Evolutionary conservation across 305 asterid genomes (phyloP), one percentile per base, ranked within the genome.

Genomic region (Solanum hybrid): DNA sequence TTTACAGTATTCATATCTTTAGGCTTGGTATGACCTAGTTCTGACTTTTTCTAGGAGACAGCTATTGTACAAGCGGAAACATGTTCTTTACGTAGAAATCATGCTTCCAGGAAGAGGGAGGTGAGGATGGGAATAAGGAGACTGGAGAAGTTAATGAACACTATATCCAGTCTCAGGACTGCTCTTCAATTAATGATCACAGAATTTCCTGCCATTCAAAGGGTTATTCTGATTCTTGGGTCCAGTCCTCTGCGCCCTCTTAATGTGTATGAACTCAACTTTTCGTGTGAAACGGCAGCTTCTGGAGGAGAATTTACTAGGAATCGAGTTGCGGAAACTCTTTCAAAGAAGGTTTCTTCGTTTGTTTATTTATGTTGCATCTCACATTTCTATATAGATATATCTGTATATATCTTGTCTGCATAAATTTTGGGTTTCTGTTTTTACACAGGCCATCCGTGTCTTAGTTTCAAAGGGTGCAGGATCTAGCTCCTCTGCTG

Each of bases 241-340:
- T 94, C 98, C 67, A 96, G 98, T 94, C 96, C 99, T 61, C 89
- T 95, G 85, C 95, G 99, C 93, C 99, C 99, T 39, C 90, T 93
- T 71, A 96, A 95, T 93, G 94, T 95, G 86, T 97, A 94, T 89
- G 99, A 97, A 90, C 92, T 96, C 93, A 92, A 92, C 87, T 95
- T 97, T 92, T 86, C 94, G 2, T 91, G 14, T 46, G 74, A 92
- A 5, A 94, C 92, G 64, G 92, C 90, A 89, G 89, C 89, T 33
- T 89, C 91, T 90, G 90, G 90, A 8, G 94, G 92, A 61, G 98
- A 94, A 87, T 96, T 93, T 89, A 77, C 74, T 86, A 93, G 96
- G 89, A 95, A 90, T 86, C 97, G 94, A 94, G 89, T 90, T 29
- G 94, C 95, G 35, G 99, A 96, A 64, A 90, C 91, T 33, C 95